A percentile compares a stretch with the other conserved stretches of the same genome.
Evolutionary conservation across 257 asterid species (phyloP).

Genomic region (Jacaranda mimosifolia): DNA sequence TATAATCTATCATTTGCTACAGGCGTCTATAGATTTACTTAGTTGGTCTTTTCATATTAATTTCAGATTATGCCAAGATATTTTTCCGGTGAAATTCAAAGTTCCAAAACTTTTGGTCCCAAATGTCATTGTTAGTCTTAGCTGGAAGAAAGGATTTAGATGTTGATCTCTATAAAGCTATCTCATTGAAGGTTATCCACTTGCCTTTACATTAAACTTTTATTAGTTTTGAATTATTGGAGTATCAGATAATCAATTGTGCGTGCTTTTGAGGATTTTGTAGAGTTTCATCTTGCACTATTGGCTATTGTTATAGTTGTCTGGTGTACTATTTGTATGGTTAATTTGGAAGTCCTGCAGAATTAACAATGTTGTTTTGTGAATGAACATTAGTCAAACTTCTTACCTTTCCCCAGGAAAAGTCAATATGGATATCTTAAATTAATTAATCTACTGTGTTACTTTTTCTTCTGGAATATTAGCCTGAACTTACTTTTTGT

Average conservation of each 20-base stretch:
- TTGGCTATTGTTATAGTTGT: background rate
- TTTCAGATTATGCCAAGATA: conserved; percentile 89
- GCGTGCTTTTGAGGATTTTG: too few relatives aligned
- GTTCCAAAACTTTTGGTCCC: conserved; percentile 88
- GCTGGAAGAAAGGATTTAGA: conserved; percentile 71
- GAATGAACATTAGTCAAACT: too few relatives aligned
- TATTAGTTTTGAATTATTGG: conserved; percentile 25
- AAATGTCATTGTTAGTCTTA: conserved; percentile 72
- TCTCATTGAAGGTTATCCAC: conserved; percentile 76
- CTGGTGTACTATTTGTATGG: background rate
- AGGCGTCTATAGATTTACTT: conserved; percentile 14
- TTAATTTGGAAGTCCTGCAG: too few relatives aligned
- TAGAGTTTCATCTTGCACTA: too few relatives aligned
- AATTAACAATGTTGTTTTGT: too few relatives aligned
- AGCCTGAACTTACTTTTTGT: background rate
- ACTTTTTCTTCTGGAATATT: background rate
- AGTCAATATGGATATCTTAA: background rate
- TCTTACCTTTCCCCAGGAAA: too few relatives aligned
- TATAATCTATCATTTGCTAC: conserved; percentile 18
- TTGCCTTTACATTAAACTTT: conserved; percentile 27
- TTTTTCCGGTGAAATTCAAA: conserved; percentile 84
- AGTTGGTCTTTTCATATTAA: conserved; percentile 30
- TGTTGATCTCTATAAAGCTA: conserved; percentile 80
- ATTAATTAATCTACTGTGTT: too few relatives aligned
- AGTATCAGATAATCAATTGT: conserved; percentile 1